Percentiles rank a stretch among this genome's conserved stretches.
Evolutionary conservation across 148 eudicot genomes (phyloP).

Genomic region (Chenopodium formosanum): DNA sequence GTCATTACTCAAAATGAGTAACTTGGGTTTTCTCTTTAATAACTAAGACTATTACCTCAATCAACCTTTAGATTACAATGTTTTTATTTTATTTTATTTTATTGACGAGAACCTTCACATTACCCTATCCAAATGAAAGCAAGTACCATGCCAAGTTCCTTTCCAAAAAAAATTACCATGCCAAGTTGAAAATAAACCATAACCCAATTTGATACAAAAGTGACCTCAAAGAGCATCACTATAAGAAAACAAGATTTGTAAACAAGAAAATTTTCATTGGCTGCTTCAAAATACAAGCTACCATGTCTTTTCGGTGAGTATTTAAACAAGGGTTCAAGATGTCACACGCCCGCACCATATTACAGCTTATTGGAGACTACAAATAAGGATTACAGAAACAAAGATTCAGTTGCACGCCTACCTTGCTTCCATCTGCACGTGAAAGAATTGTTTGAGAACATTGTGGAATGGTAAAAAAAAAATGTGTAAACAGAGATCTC

Average conservation of each 20-base stretch:
- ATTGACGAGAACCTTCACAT: too few species aligned
- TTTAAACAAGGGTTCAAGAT: neutral
- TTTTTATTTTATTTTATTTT: too few species aligned
- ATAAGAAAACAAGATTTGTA: neutral
- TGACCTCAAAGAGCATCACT: neutral
- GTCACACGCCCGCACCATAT: neutral
- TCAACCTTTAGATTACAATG: too few species aligned
- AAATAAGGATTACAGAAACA: neutral
- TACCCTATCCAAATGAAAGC: too few species aligned
- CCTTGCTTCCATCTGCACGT: conserved; percentile 23
- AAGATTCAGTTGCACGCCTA: conserved; percentile 22
- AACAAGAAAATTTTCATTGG: neutral
- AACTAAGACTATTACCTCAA: too few species aligned
- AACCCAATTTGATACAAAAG: neutral
- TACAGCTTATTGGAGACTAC: conserved; percentile 18
- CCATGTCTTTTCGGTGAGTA: neutral
- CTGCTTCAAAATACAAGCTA: conserved; percentile 1
- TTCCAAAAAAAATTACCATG: too few species aligned
- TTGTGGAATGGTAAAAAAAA: neutral
- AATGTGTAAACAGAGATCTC: neutral
- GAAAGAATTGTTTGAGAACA: neutral
- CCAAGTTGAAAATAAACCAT: neutral
- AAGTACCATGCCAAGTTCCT: too few species aligned
- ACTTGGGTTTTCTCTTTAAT: too few species aligned
- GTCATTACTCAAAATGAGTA: too few species aligned